Percentiles rank a stretch among this genome's conserved stretches.
phyloP scores from a whole-genome alignment of 371 early-diverging fungal genomes.

The Mortierella sp. region DNA sequence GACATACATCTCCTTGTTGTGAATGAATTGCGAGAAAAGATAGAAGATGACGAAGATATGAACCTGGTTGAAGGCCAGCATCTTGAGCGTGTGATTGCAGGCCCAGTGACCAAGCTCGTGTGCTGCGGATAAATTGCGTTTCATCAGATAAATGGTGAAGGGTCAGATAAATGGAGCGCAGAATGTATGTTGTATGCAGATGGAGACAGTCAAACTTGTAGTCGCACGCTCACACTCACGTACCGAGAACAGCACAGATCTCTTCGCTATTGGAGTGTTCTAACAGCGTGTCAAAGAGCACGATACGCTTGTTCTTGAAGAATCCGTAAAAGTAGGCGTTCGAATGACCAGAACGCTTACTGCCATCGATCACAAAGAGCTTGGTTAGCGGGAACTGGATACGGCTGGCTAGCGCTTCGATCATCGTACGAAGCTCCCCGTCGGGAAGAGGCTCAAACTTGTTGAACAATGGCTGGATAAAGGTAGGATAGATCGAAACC shows the following conservation, averaged over 20 bases:
- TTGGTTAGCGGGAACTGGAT: slow-evolving; percentile 95
- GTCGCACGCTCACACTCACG: neutral
- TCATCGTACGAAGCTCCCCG: slow-evolving; percentile 85
- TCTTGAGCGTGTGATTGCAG: slow-evolving; percentile 85
- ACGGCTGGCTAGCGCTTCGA: slow-evolving; percentile 87
- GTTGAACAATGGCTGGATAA: slow-evolving; percentile 99
- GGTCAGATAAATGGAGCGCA: neutral
- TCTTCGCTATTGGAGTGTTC: slow-evolving; percentile 88
- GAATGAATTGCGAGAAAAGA: slow-evolving; percentile 82
- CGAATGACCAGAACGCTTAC: slow-evolving; percentile 93
- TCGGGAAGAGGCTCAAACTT: slow-evolving; percentile 92
- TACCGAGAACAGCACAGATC: slow-evolving; percentile 93
- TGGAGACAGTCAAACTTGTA: neutral
- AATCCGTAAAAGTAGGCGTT: slow-evolving; percentile 99
- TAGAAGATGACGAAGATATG: slow-evolving; percentile 88
- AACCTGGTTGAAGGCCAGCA: slow-evolving; percentile 77
- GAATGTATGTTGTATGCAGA: neutral
- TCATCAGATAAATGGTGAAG: neutral
- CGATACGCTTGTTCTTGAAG: slow-evolving; percentile 97
- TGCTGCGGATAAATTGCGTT: too few species aligned
- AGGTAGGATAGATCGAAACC: slow-evolving; percentile 93
- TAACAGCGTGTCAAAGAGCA: slow-evolving; percentile 96
- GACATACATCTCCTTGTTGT: slow-evolving; percentile 76
- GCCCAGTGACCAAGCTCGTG: slow-evolving; percentile 99
- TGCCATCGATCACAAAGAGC: slow-evolving; percentile 96